phyloP scores from a whole-genome alignment of 768 basidiomycete species.

The Russula ochroleuca region DNA sequence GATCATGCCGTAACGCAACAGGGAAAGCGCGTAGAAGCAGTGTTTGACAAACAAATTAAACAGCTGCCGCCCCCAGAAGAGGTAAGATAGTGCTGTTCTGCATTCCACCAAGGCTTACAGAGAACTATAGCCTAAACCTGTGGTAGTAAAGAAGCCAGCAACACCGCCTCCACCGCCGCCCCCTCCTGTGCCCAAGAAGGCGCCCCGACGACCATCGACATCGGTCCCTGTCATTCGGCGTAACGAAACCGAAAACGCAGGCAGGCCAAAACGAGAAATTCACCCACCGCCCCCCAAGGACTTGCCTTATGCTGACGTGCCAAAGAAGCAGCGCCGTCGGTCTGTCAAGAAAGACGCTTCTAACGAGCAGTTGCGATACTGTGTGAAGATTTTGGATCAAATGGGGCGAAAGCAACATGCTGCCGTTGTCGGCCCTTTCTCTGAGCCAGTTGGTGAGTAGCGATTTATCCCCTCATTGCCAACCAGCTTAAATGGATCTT shows the following conservation, averaged over 20 bases:
- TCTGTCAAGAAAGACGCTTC: constrained; percentile 61
- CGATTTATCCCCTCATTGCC: neutral
- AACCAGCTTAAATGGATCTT: constrained; percentile 10
- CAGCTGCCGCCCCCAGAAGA: constrained; percentile 74
- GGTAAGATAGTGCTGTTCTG: constrained; percentile 43
- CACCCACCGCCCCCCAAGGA: constrained; percentile 95
- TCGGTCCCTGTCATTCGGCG: constrained; percentile 82
- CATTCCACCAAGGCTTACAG: constrained; percentile 23
- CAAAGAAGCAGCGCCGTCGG: constrained; percentile 61
- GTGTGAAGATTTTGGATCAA: constrained; percentile 67
- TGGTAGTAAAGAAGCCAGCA: constrained; percentile 42
- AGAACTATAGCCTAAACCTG: constrained; percentile 39
- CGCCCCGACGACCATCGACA: constrained; percentile 66
- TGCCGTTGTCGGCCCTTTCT: constrained; percentile 73
- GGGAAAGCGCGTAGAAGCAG: constrained; percentile 76
- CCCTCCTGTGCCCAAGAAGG: constrained; percentile 43
- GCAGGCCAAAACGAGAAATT: constrained; percentile 96
- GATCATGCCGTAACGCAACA: constrained; percentile 76
- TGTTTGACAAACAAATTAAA: constrained; percentile 86
- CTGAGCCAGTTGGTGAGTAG: constrained; percentile 86
- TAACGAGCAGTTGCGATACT: constrained; percentile 84
- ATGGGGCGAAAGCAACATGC: constrained; percentile 77
- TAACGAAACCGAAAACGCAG: constrained; percentile 55
- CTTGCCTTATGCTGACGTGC: constrained; percentile 71
- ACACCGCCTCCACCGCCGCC: constrained; percentile 39